Evolutionary conservation across 1,284 basidiomycete genomes (phyloP).

Genomic region (Ustilago nuda): DNA sequence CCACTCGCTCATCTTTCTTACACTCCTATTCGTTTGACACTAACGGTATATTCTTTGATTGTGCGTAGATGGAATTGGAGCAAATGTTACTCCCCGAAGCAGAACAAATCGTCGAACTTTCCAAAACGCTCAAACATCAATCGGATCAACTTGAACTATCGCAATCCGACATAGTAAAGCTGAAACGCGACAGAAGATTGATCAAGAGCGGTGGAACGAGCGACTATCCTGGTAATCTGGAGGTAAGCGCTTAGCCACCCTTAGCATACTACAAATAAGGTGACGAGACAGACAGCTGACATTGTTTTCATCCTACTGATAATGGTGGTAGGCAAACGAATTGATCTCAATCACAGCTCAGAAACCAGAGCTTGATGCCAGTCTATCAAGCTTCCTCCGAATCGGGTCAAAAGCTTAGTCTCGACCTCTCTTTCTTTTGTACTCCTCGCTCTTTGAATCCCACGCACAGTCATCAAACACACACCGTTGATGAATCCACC

Average conservation of each 20-base stretch:
- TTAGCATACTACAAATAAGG: not conserved
- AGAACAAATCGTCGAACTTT: conserved; percentile 48
- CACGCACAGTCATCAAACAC: not conserved
- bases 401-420: not conserved
- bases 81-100: conserved; percentile 47
- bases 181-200: conserved; percentile 32
- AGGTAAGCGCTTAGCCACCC: conserved; percentile 2
- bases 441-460: too few relatives aligned
- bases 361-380: conserved; percentile 17
- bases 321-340: conserved; percentile 3
- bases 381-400: conserved; percentile 15
- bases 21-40: not conserved
- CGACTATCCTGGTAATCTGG: conserved; percentile 36
- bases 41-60: not conserved
- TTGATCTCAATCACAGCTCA: conserved; percentile 22
- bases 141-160: conserved; percentile 18
- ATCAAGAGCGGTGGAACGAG: conserved; percentile 17
- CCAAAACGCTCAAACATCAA: conserved; percentile 34
- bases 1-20: not conserved
- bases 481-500: not conserved
- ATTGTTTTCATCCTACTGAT: not conserved
- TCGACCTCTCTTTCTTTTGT: not conserved
- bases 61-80: conserved; percentile 36
- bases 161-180: conserved; percentile 10
- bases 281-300: not conserved